Evolutionary conservation across 805 yeast species (phyloP), one percentile per base, ranked within the genome.

Genomic region (Candida tallmaniae): DNA sequence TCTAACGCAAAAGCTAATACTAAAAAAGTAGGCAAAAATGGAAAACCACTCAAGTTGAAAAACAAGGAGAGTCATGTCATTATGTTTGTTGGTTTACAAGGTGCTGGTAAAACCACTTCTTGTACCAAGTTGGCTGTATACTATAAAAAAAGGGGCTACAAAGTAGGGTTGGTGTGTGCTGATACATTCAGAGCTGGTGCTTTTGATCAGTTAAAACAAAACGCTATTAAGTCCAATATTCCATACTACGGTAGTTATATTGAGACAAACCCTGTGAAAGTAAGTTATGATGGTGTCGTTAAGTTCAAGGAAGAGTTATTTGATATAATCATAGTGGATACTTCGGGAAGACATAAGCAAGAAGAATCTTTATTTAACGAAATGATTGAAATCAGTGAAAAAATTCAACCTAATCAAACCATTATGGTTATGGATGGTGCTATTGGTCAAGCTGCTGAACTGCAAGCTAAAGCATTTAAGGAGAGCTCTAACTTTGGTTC

Each of bases 131-230:
- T 90, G 49, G 98, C 98, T 0, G 95, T 87, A 2, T 89, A 85
- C 56, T 93, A 93, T 57, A 90, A 88, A 52, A 77, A 89, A 53
- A 72, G 97, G 52, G 97, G 97, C 2, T 87, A 80, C 62, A 89
- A 88, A 56, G 95, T 87, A 30, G 97, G 97, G 34, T 69, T 93
- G 54, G 97, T 93, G 17, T 93, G 98, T 76, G 98, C 98, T 2
- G 98, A 93, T 68, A 93, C 98, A 20, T 93, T 90, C 72, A 80
- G 98, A 73, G 98, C 98, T 23, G 98, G 98, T 73, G 98, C 98
- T 2, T 90, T 90, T 68, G 98, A 90, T 63, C 98, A 90, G 70
- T 74, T 90, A 62, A 90, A 93, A 58, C 98, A 90, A 62, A 90
- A 90, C 60, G 97, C 98, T 16, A 87, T 90, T 35, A 86, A 87